A percentile compares a stretch with the other conserved stretches of the same genome.
phyloP scores from a whole-genome alignment of 176 grass and related monocot genomes.

The Pontederia crassipes region DNA sequence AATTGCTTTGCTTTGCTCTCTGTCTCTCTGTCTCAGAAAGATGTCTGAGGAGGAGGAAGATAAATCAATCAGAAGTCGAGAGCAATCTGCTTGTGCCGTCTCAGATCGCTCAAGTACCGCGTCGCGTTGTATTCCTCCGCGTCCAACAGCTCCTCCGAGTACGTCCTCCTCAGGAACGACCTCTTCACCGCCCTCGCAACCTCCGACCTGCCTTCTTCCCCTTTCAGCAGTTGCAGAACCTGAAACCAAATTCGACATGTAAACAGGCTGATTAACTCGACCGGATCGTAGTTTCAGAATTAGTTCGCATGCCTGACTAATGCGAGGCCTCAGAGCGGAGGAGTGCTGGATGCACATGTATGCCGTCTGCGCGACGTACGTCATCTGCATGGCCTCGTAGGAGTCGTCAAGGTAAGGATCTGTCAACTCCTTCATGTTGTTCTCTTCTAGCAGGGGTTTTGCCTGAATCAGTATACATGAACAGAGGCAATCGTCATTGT shows the following conservation, averaged over 20 bases:
- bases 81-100: conserved; percentile 35
- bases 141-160: conserved; percentile 7
- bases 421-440: conserved; percentile 24
- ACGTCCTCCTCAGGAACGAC: neutral
- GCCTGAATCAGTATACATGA: conserved; percentile 26
- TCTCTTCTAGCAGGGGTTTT: conserved; percentile 25
- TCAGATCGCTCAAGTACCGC: conserved; percentile 33
- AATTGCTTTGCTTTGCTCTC: no score
- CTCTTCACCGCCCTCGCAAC: neutral
- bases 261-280: no score
- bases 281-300: neutral
- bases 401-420: conserved; percentile 40
- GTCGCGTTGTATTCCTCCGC: conserved; percentile 24
- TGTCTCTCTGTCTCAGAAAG: no score
- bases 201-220: neutral
- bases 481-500: neutral
- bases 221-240: conserved; percentile 28
- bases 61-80: conserved; percentile 25
- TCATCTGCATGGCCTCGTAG: conserved; percentile 38
- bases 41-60: no score
- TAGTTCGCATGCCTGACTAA: conserved; percentile 40
- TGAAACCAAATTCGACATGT: conserved; percentile 7
- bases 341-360: conserved; percentile 38
- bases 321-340: conserved; percentile 28
- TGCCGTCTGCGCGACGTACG: conserved; percentile 17